Evolutionary conservation across 2,329 filamentous ascomycete species (phyloP), one percentile per base, ranked within the genome.

Genomic region (Fusarium sp.): DNA sequence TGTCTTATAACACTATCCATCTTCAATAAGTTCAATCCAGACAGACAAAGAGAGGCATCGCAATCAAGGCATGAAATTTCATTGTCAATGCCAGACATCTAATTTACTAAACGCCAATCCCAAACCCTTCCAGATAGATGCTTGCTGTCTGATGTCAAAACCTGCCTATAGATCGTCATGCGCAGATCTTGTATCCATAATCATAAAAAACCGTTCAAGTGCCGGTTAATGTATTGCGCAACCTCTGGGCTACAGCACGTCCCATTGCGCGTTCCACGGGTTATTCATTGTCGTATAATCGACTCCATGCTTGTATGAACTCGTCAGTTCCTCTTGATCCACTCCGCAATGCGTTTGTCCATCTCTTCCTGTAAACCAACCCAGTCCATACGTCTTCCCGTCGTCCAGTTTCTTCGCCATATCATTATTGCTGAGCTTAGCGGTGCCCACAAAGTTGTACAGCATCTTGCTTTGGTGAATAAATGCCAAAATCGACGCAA

Each of bases 381-480:
- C 92, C 34, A 94, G 79, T 2, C 90, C 92, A 78, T 94, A 95
- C 42, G 84, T 89, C 81, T 86, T 85, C n/a, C 87, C 79, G 12
- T 77, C 80, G 64, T 88, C 87, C 37, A 94, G 82, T 76, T 85
- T 84, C 59, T 79, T 78, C 68, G 86, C 87, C 88, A 93, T 92
- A 75, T 88, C 80, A 16, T 82, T 80, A 55, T 86, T 88, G 70
- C 84, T 86, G 53, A 90, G 80, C 79, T 88, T 88, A 65, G 90
- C 87, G 23, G 90, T 93, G 43, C 87, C 89, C 16, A 93, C 89
- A 78, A 94, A 94, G 74, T 89, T 88, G 67, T 89, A 89, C 47
- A 94, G 81, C 92, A 94, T 94, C 80, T 92, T 92, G 78, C 87
- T 91, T 80, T 93, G 91, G 78, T 94, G 90, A 63, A 94, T 92